Evolutionary conservation across 257 asterid species (phyloP).

Genomic region (Anisodus tanguticus): DNA sequence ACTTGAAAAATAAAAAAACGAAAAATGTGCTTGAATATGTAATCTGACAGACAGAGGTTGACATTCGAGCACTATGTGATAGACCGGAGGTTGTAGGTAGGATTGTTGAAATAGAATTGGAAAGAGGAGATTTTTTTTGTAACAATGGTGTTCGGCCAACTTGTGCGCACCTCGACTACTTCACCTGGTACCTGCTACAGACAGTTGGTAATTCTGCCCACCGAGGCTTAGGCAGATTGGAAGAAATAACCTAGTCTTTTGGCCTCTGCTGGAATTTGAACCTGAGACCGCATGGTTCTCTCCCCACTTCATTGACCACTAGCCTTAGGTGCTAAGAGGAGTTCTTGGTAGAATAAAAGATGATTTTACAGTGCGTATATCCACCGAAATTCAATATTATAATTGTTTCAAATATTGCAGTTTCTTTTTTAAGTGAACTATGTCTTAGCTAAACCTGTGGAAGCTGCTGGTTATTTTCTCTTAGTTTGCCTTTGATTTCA

Average conservation of each 20-base stretch:
- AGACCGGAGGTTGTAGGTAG: background rate
- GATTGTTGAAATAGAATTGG: background rate
- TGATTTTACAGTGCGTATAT: background rate
- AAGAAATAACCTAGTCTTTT: background rate
- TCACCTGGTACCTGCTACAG: background rate
- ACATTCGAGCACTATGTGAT: background rate
- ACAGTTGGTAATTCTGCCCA: background rate
- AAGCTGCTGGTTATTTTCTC: background rate
- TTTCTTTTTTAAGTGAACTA: too few species aligned
- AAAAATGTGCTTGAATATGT: background rate
- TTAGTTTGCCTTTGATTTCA: too few species aligned
- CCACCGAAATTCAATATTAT: background rate
- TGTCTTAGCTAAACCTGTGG: too few species aligned
- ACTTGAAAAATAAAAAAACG: background rate
- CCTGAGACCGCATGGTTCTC: background rate
- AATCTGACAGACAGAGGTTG: background rate
- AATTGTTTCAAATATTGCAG: background rate
- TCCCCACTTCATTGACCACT: background rate
- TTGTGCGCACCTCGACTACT: background rate
- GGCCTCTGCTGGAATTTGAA: background rate
- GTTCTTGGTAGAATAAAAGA: background rate
- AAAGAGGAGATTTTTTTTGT: background rate
- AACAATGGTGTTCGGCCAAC: background rate
- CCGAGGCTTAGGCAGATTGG: slow-evolving; percentile 9
- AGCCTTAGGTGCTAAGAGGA: background rate